Evolutionary conservation across 345 rosid genomes (phyloP).

Genomic region (Lepidium sativum): DNA sequence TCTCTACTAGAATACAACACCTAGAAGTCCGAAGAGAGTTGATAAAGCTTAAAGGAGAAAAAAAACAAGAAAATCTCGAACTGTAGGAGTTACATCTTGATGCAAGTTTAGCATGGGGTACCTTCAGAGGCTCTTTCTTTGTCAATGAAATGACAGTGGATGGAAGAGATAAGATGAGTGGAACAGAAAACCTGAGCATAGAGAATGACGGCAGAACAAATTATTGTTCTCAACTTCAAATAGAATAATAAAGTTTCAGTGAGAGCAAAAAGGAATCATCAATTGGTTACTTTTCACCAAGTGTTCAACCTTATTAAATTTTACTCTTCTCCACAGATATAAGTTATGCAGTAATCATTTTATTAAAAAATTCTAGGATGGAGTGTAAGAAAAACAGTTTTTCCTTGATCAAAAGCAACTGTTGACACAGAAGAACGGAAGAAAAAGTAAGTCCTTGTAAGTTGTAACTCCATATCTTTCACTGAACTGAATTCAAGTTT

Average conservation of each 20-base stretch:
- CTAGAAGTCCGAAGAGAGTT: neutral
- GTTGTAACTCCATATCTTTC: neutral
- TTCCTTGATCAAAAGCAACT: neutral
- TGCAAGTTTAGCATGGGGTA: conserved; percentile 18
- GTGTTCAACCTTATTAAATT: neutral
- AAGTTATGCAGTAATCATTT: neutral
- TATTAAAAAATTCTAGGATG: neutral
- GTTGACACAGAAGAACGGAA: too few species aligned
- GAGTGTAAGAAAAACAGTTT: neutral
- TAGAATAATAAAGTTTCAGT: neutral
- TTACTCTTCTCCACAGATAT: neutral
- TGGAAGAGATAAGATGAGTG: conserved; percentile 79
- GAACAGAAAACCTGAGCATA: conserved; percentile 64
- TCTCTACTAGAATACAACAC: neutral
- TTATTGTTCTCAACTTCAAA: neutral
- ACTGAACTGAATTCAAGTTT: neutral
- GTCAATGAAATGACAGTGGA: conserved; percentile 75
- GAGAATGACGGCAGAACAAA: conserved; percentile 3
- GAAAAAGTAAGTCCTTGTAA: too few species aligned
- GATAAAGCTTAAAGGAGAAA: neutral
- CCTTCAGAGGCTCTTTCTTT: conserved; percentile 66
- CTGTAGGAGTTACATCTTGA: conserved; percentile 6
- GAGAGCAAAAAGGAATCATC: neutral
- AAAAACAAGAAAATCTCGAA: neutral
- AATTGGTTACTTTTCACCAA: neutral